These are phyloP conservation scores for Yamadazyma membranifaciens DNA, from an alignment of 1,139 yeast species.

Conservation along the genomic window DNA sequence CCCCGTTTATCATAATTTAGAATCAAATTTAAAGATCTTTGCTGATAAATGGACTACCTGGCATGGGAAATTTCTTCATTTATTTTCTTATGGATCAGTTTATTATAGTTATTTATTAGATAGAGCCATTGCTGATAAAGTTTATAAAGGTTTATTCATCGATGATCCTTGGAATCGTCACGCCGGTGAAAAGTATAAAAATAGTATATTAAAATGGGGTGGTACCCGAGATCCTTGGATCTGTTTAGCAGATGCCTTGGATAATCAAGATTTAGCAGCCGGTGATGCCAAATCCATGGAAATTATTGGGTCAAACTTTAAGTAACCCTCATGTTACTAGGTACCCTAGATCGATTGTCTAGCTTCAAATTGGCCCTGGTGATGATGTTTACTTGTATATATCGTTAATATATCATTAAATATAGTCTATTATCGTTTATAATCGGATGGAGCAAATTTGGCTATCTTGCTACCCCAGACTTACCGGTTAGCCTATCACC, in stretches of 20 bases:
- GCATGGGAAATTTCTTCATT: constrained; percentile 94
- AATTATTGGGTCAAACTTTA: constrained; percentile 15
- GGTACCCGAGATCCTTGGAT: constrained; percentile 91
- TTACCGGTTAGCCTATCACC: background rate
- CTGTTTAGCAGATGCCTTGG: constrained; percentile 77
- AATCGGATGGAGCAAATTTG: too few species aligned
- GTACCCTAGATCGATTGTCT: too few species aligned
- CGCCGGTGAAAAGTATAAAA: constrained; percentile 74
- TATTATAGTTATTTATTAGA: constrained; percentile 91
- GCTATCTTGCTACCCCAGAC: background rate
- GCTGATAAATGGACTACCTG: constrained; percentile 71
- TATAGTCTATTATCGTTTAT: too few species aligned
- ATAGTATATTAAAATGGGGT: constrained; percentile 84
- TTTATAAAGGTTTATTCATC: constrained; percentile 74
- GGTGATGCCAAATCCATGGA: constrained; percentile 81
- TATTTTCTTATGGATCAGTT: constrained; percentile 91
- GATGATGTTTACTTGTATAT: too few species aligned
- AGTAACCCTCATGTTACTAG: background rate
- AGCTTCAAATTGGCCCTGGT: too few species aligned
- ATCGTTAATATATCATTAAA: too few species aligned
- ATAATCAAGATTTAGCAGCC: constrained; percentile 51
- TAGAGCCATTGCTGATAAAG: constrained; percentile 85
- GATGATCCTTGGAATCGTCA: constrained; percentile 66
- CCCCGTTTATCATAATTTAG: constrained; percentile 63
- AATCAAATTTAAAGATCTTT: constrained; percentile 51